Evolutionary conservation across 148 eudicot genomes (phyloP), one percentile per base, ranked within the genome.

Genomic region (Rhododendron mucronatum): DNA sequence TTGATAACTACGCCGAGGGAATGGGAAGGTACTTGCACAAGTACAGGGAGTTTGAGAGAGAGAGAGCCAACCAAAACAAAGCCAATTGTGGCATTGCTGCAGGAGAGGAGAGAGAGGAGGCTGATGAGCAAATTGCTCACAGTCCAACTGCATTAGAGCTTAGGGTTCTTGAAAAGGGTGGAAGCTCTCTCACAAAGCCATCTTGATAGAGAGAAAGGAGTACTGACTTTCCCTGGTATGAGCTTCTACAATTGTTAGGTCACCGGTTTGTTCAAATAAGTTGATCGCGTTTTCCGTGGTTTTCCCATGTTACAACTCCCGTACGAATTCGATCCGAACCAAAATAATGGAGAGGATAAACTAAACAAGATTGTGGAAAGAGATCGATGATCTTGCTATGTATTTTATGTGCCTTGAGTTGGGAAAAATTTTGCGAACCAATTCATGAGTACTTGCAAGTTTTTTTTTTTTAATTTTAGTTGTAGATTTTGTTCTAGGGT

Each of bases 1-100:
- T 92, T 82, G 94, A 92, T 57, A 87, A 92, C 88, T 85, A 90
- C 55, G 91, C 86, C 0, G 93, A 90, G 87, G 91, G 87, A 2
- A 91, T 89, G 33, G 82, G 87, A 11, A 84, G 86, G 80, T 92
- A 90, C 88, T 86, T 92, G 86, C 88, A 88, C 30, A 89, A 84
- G 74, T 92, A 85, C 28, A 90, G 93, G 65, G 91, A 92, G 85
- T 86, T 41, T 15, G 94, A 92, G 67, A 86, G 87, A 50, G 93
- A 90, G 74, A 91, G 81, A 80, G 92, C 88, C 14, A 7, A 79
- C 30, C 76, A 82, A 81, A 85, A 53, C 47, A 86, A 81, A 67
- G 69, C 30, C 16, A 79, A 82, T 39, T 44, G 74, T 5, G 50
- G 84, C 16, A 20, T 41, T 53, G 59, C 39, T 12, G 33, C 1